phyloP scores from a whole-genome alignment of 164 flowering plant genomes.

The Stephania cephalantha region DNA sequence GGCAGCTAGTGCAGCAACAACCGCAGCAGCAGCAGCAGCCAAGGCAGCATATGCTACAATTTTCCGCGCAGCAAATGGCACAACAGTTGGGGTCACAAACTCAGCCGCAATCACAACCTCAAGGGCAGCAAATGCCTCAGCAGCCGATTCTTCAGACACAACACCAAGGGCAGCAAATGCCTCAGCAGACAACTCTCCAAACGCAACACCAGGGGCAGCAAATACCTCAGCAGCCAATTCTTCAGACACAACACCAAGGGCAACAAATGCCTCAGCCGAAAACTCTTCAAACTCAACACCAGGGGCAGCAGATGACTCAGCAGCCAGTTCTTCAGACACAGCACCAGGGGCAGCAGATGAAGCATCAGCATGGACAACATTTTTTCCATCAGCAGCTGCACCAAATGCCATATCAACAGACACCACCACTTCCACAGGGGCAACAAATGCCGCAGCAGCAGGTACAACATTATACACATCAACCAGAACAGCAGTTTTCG shows the following conservation, averaged over 20 bases:
- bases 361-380: slow-evolving; percentile 28
- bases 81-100: slow-evolving; percentile 19
- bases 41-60: neutral
- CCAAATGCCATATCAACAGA: slow-evolving; percentile 33
- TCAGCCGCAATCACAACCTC: slow-evolving; percentile 20
- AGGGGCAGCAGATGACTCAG: slow-evolving; percentile 32
- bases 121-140: slow-evolving; percentile 25
- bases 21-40: neutral
- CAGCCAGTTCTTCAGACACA: slow-evolving; percentile 15
- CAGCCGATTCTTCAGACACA: slow-evolving; percentile 20
- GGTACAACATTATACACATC: slow-evolving; percentile 33
- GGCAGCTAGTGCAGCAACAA: slow-evolving; percentile 20
- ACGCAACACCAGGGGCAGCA: slow-evolving; percentile 26
- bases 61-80: slow-evolving; percentile 10
- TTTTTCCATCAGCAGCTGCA: slow-evolving; percentile 28
- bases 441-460: slow-evolving; percentile 34
- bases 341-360: slow-evolving; percentile 23
- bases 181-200: slow-evolving; percentile 17
- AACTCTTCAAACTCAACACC: slow-evolving; percentile 26
- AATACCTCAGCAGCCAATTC: slow-evolving; percentile 22
- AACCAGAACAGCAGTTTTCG: slow-evolving; percentile 32
- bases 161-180: slow-evolving; percentile 27
- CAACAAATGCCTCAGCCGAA: slow-evolving; percentile 26
- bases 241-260: slow-evolving; percentile 23
- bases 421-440: slow-evolving; percentile 18